Evolutionary conservation across 2,329 filamentous ascomycete species (phyloP).

Genomic region (Ophiognomonia clavigignenti-juglandacearum): DNA sequence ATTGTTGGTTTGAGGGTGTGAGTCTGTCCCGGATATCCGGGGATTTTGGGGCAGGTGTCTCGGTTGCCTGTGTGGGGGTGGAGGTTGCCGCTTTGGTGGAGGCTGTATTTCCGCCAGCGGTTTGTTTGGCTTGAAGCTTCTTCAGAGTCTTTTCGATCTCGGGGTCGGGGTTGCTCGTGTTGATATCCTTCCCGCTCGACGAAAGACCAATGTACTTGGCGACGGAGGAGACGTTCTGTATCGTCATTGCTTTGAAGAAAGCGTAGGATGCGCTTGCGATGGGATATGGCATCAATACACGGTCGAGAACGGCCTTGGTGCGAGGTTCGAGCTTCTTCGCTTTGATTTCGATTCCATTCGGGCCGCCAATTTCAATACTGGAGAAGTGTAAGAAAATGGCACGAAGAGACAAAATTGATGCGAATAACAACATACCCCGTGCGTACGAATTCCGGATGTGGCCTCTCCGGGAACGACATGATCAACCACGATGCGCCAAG

Average conservation of each 20-base stretch:
- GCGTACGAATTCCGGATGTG: slow-evolving; percentile 55
- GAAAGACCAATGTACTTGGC: slow-evolving; percentile 42
- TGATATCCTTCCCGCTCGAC: slow-evolving; percentile 12
- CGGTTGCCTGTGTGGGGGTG: background rate
- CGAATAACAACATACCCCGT: slow-evolving; percentile 45
- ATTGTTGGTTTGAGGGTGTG: no score
- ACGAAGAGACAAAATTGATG: background rate
- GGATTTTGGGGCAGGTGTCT: background rate
- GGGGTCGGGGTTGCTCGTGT: slow-evolving; percentile 18
- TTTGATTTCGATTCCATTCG: slow-evolving; percentile 43
- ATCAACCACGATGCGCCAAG: slow-evolving; percentile 55
- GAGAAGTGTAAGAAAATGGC: slow-evolving; percentile 19
- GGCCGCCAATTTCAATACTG: slow-evolving; percentile 46
- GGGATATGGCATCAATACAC: slow-evolving; percentile 50
- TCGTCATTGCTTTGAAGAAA: slow-evolving; percentile 43
- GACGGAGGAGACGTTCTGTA: slow-evolving; percentile 38
- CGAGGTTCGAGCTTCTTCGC: slow-evolving; percentile 43
- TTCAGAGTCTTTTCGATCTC: slow-evolving; percentile 28
- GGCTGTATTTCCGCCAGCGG: slow-evolving; percentile 16
- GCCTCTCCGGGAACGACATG: slow-evolving; percentile 52
- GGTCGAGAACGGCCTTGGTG: slow-evolving; percentile 38
- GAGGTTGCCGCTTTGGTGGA: no score
- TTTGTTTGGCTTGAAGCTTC: slow-evolving; percentile 18
- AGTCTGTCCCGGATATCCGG: no score
- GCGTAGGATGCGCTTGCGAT: slow-evolving; percentile 47